Evolutionary conservation across 2,329 filamentous ascomycete genomes (phyloP), one percentile per base, ranked within the genome.

Genomic region (Colletotrichum sp.): DNA sequence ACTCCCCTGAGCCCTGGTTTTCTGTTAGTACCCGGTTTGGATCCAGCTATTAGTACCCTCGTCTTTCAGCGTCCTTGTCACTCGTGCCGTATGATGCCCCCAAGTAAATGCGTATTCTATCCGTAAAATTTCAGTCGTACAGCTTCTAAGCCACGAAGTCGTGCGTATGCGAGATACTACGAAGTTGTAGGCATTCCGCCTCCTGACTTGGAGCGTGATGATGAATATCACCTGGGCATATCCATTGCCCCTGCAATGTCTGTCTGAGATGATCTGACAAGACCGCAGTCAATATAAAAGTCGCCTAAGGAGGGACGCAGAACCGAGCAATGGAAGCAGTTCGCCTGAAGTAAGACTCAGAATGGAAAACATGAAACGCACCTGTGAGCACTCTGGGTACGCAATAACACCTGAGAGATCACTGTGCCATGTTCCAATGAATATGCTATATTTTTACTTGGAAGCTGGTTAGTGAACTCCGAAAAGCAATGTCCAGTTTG

Each of bases 51-150:
- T 13, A 0, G 6, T 48, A 3, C 10, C 43, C 43, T 21, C 5
- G 10, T 48, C 43, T 21, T 48, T 21, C 18, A 3, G 3, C 43
- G n/a, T 48, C n/a, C 5, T 21, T 12, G 0, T 48, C 43, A 7
- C 10, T 4, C n/a, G 0, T 12, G n/a, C 0, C 4, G 10, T 3
- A 48, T 48, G 43, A 48, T n/a, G 1, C 43, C 9, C 13, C 3
- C 0, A 48, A 13, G 0, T 21, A 7, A 48, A 0, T 7, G 0
- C 10, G n/a, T 21, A 48, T 48, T 21, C 10, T 48, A 10, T 7
- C 1, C n/a, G 6, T 1, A 13, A 3, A 5, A 48, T 0, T 13
- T 48, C 4, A 2, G 1, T n/a, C 0, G 5, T 2, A 13, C 0
- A 48, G n/a, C 18, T 48, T 21, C 0, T 4, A 5, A 10, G 10